Evolutionary conservation across 2,329 filamentous ascomycete species (phyloP), one percentile per base, ranked within the genome.

Genomic region (Nectriaceae sp.): DNA sequence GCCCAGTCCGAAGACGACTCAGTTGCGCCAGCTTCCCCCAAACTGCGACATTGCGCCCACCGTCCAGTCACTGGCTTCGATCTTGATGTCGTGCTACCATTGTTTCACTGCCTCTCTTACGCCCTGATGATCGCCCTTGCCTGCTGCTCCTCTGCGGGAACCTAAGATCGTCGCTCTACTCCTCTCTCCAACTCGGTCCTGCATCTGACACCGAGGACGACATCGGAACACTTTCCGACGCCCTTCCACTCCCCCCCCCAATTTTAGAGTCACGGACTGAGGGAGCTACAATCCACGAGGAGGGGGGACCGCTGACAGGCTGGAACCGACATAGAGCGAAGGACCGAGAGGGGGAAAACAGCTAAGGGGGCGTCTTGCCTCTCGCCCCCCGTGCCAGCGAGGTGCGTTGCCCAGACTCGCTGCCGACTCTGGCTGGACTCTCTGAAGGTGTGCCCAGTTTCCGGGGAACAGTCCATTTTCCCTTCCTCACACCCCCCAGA

Each of bases 401-500:
- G 8, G 5, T 36, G 16, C 13, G 13, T n/a, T 5, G 6, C 13
- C 8, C 8, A 36, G 33, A 16, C n/a, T n/a, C n/a, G n/a, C n/a
- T n/a, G n/a, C n/a, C n/a, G n/a, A n/a, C n/a, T n/a, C n/a, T 19
- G n/a, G 8, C 33, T 19, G 5, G 16, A n/a, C 8, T 16, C 33
- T 36, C 8, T 6, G 33, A 16, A 36, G 24, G 33, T 19, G 33
- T 36, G 33, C n/a, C 33, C 16, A n/a, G 8, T 36, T 5, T 36
- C 45, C 44, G 41, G 46, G 42, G 42, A 33, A 46, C 39, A 39
- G 26, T 39, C 42, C 42, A 38, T n/a, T 38, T 40, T 38, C 42
- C 37, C n/a, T n/a, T n/a, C n/a, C 43, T 39, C 40, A 44, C 40
- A 41, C 44, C 47, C 55, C 53, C 52, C 46, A 44, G 39, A 46